Percentiles rank a stretch among this genome's conserved stretches.
Conservation (phyloP, 208 protist species). For the Wallacemonas sp. region DNA sequence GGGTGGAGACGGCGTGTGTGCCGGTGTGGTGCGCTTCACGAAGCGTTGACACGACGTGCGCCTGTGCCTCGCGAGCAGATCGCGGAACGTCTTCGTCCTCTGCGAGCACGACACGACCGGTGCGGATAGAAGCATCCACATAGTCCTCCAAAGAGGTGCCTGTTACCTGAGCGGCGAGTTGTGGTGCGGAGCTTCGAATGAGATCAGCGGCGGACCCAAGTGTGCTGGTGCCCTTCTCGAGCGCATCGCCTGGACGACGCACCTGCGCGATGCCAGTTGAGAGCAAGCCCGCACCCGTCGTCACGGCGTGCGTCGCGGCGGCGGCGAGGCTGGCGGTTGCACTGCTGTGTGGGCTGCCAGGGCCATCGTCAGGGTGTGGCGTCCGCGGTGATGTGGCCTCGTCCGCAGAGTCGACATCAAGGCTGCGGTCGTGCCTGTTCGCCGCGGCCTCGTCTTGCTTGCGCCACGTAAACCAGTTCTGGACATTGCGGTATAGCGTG, state of each 20-base stretch:
- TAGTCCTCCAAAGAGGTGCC: conserved; percentile 27
- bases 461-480: conserved; percentile 31
- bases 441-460: background rate
- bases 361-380: no score
- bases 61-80: background rate
- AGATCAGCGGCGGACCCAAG: background rate
- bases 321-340: background rate
- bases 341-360: no score
- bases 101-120: conserved; percentile 32
- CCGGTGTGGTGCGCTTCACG: background rate
- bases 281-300: background rate
- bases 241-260: no score
- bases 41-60: background rate
- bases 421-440: no score
- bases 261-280: no score
- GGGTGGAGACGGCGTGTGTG: background rate
- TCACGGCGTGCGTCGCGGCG: background rate
- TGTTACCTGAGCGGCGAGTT: conserved; percentile 10
- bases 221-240: background rate
- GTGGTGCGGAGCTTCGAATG: background rate
- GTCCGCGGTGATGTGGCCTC: background rate
- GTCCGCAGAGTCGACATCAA: no score
- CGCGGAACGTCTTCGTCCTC: conserved; percentile 19
- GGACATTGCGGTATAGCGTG: conserved; percentile 22
- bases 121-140: conserved; percentile 44